Percentiles rank a stretch among this genome's conserved stretches.
Conservation (phyloP, 2,329 filamentous ascomycete species). For the Bipolaris zeicola region DNA sequence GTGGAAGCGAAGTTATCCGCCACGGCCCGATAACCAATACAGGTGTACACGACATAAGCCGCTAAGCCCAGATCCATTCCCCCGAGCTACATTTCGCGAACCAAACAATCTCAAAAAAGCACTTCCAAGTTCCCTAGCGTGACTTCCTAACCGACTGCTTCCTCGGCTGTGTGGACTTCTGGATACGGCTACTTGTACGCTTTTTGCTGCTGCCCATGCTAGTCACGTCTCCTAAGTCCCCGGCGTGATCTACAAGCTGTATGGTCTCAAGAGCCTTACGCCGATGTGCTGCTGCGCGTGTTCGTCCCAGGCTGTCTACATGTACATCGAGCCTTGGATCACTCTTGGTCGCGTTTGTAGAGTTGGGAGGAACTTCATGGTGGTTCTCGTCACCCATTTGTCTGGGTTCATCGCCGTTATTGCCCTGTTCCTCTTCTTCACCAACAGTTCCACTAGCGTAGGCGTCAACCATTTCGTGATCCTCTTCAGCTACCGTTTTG, state of each 20-base stretch:
- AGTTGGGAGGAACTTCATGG: not conserved
- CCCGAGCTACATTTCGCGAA: not conserved
- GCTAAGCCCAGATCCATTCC: not conserved
- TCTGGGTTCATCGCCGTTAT: not conserved
- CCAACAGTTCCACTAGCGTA: not conserved
- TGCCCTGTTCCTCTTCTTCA: not conserved
- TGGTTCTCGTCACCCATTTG: not conserved
- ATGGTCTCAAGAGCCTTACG: constrained; percentile 2
- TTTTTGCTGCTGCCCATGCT: not conserved
- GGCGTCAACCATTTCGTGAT: not conserved
- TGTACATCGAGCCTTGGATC: not conserved
- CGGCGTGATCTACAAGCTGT: not conserved
- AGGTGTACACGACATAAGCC: not conserved
- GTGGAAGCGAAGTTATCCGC: not conserved
- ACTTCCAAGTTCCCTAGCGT: not conserved
- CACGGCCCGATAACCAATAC: not conserved
- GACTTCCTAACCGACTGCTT: not conserved
- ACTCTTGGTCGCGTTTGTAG: not conserved
- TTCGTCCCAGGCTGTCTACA: constrained; percentile 10
- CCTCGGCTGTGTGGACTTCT: not conserved
- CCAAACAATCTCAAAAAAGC: not conserved
- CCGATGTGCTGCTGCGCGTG: constrained; percentile 7
- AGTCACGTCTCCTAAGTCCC: not conserved
- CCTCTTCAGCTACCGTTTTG: not conserved
- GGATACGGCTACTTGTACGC: not conserved